Evolutionary conservation across 1,284 basidiomycete species (phyloP).

Genomic region (Wolfiporia cocos): DNA sequence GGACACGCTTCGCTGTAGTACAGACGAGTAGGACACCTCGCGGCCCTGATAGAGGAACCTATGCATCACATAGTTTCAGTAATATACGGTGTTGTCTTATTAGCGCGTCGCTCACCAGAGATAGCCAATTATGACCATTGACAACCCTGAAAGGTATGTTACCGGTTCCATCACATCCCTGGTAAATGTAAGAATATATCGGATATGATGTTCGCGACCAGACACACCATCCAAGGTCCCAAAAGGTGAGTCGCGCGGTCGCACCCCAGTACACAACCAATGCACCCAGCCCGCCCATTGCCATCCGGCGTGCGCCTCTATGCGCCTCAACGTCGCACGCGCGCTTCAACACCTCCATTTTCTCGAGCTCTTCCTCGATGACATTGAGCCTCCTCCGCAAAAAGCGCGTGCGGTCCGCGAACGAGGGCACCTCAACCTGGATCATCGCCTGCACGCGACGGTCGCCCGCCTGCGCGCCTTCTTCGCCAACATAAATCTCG

Average conservation of each 20-base stretch:
- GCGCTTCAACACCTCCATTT: constrained; percentile 47
- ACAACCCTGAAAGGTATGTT: constrained; percentile 56
- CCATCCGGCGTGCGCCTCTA: constrained; percentile 49
- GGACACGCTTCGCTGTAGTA: constrained; percentile 50
- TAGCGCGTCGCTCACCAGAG: constrained; percentile 34
- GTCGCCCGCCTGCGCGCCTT: constrained; percentile 5
- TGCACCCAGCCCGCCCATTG: constrained; percentile 50
- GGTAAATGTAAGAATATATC: not conserved
- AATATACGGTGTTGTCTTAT: not conserved
- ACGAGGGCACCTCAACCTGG: constrained; percentile 54
- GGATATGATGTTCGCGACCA: not conserved
- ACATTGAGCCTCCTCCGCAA: constrained; percentile 42
- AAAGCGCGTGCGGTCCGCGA: constrained; percentile 56
- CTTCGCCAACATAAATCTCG: constrained; percentile 38
- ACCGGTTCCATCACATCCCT: constrained; percentile 72
- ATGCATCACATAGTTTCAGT: constrained; percentile 3
- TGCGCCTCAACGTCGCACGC: constrained; percentile 53
- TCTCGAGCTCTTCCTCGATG: constrained; percentile 35
- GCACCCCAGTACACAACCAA: constrained; percentile 58
- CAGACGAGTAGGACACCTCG: constrained; percentile 63
- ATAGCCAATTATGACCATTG: constrained; percentile 54
- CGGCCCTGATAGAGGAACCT: constrained; percentile 61
- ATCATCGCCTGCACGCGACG: constrained; percentile 24
- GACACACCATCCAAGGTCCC: constrained; percentile 52
- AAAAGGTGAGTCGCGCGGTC: constrained; percentile 60